Evolutionary conservation across 1,139 yeast genomes (phyloP).

Genomic region (Eremothecium sinecaudum): DNA sequence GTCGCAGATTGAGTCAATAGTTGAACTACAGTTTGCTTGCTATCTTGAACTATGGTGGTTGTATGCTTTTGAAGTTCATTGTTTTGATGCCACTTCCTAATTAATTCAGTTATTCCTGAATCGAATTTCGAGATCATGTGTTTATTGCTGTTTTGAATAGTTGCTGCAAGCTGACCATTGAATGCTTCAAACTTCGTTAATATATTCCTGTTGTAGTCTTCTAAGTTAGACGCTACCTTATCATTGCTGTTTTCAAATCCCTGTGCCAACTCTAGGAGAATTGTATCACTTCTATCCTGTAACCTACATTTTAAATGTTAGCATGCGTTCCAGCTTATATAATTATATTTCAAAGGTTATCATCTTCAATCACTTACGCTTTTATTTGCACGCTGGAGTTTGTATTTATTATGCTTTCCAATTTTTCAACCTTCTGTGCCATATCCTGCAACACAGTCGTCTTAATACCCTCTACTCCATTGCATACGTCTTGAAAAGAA

Average conservation of each 20-base stretch:
- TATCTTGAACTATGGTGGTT: background rate
- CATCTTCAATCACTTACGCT: background rate
- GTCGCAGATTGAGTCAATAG: background rate
- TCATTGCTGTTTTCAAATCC: too few species aligned
- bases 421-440: background rate
- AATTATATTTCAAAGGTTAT: too few species aligned
- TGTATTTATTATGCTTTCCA: background rate
- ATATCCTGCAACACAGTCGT: conserved; percentile 12
- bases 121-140: background rate
- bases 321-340: too few species aligned
- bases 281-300: too few species aligned
- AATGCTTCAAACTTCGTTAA: too few species aligned
- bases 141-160: background rate
- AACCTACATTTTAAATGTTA: too few species aligned
- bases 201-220: too few species aligned
- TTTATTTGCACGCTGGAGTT: background rate
- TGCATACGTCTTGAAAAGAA: conserved; percentile 2
- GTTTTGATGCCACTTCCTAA: background rate
- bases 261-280: too few species aligned
- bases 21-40: background rate
- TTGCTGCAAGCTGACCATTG: too few species aligned
- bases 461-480: conserved; percentile 8
- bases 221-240: too few species aligned
- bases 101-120: background rate
- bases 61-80: conserved; percentile 1